Conservation (phyloP, 75 land plant genomes). For the Pseudotsuga menziesii region DNA sequence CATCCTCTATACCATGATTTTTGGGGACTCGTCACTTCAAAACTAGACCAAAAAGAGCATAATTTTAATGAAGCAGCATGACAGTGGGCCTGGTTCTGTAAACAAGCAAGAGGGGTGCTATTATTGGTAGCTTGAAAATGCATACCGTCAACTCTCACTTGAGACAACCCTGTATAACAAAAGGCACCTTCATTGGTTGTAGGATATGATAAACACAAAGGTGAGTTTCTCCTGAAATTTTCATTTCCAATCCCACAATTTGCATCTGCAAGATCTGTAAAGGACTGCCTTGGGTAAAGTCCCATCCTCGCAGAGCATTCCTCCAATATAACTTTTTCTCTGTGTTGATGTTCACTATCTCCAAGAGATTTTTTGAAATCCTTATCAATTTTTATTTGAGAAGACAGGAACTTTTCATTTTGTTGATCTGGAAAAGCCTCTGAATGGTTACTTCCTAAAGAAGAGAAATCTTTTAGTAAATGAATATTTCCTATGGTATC, state of each 20-base stretch:
- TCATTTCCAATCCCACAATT: neutral
- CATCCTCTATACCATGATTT: no score
- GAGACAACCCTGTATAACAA: no score
- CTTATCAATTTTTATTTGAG: neutral
- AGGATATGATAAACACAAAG: neutral
- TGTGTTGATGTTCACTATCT: neutral
- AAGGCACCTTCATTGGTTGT: no score
- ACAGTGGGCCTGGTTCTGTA: no score
- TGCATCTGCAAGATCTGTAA: constrained; percentile 1
- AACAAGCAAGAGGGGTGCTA: no score
- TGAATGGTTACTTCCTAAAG: neutral
- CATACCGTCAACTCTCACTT: no score
- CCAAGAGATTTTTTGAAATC: neutral
- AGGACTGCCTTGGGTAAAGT: neutral
- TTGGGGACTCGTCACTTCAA: no score
- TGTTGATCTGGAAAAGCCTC: neutral
- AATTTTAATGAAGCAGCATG: no score
- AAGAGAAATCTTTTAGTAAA: constrained; percentile 2
- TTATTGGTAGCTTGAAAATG: no score
- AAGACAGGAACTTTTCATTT: neutral
- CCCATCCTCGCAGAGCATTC: neutral
- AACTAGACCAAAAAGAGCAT: no score
- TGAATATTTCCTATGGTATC: neutral
- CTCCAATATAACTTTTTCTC: neutral
- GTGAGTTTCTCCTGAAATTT: neutral